phyloP scores from a whole-genome alignment of 2,329 filamentous ascomycete genomes.

The Aspergillus viridinutans region DNA sequence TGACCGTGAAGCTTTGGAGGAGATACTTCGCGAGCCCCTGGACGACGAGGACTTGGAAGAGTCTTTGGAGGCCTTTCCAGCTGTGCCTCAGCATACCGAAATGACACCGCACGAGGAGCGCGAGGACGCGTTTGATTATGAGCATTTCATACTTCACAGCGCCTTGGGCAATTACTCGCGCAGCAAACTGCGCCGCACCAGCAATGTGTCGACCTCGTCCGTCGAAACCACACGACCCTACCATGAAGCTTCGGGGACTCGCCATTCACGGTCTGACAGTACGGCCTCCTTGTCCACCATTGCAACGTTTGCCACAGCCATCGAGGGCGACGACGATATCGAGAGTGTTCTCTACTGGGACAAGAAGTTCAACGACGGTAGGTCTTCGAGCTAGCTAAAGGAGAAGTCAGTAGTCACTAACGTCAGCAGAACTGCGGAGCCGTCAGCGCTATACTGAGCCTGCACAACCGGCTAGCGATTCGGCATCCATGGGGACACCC shows the following conservation, averaged over 20 bases:
- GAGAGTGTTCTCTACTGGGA: slow-evolving; percentile 39
- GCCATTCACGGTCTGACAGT: slow-evolving; percentile 51
- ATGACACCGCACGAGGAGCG: slow-evolving; percentile 82
- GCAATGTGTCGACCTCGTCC: slow-evolving; percentile 44
- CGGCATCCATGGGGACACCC: slow-evolving; percentile 20
- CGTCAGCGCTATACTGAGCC: slow-evolving; percentile 15
- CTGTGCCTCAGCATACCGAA: slow-evolving; percentile 43
- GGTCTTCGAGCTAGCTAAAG: background rate
- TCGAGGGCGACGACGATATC: slow-evolving; percentile 48
- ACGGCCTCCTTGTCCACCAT: slow-evolving; percentile 58
- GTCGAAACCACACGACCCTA: slow-evolving; percentile 47
- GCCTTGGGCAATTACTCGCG: slow-evolving; percentile 65
- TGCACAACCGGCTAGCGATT: background rate
- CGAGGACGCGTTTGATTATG: slow-evolving; percentile 92
- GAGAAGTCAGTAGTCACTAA: background rate
- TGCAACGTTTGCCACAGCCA: slow-evolving; percentile 61
- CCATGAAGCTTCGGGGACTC: slow-evolving; percentile 15
- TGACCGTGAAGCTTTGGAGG: slow-evolving; percentile 58
- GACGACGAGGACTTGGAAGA: slow-evolving; percentile 35
- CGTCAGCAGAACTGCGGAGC: slow-evolving; percentile 22
- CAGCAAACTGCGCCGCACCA: slow-evolving; percentile 27
- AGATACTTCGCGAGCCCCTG: slow-evolving; percentile 47
- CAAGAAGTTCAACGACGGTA: slow-evolving; percentile 33
- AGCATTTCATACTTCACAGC: slow-evolving; percentile 91
- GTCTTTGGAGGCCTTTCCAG: slow-evolving; percentile 30